These are phyloP conservation scores for Trichoderma gracile DNA, from an alignment of 2,329 filamentous ascomycete genomes.

Conservation along the genomic window DNA sequence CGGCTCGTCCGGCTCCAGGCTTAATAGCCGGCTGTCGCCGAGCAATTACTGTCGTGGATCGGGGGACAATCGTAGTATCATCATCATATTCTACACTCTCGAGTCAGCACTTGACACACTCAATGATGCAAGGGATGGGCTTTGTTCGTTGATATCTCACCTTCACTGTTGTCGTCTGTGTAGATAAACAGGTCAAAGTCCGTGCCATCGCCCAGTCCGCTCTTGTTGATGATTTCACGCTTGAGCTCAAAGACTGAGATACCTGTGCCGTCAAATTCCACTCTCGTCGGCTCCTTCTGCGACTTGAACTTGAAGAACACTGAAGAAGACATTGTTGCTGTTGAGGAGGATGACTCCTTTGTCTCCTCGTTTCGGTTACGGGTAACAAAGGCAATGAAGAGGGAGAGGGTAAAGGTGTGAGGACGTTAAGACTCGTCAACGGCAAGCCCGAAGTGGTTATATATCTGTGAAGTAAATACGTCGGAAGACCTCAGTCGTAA, in stretches of 20 bases:
- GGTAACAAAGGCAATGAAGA: slow-evolving; percentile 30
- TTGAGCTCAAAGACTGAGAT: slow-evolving; percentile 99
- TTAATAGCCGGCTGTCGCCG: slow-evolving; percentile 81
- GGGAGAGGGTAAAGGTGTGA: slow-evolving; percentile 28
- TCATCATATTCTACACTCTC: slow-evolving; percentile 79
- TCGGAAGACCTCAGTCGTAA: slow-evolving; percentile 32
- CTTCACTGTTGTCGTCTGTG: slow-evolving; percentile 87
- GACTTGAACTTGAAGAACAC: slow-evolving; percentile 99
- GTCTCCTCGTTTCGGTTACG: slow-evolving; percentile 30
- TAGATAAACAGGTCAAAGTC: slow-evolving; percentile 97
- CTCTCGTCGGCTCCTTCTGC: slow-evolving; percentile 89
- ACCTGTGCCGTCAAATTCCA: slow-evolving; percentile 95
- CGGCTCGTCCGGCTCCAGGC: slow-evolving; percentile 84
- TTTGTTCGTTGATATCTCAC: slow-evolving; percentile 52
- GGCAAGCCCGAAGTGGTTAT: slow-evolving; percentile 21
- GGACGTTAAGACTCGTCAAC: slow-evolving; percentile 23
- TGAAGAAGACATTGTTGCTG: slow-evolving; percentile 82
- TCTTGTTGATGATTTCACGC: slow-evolving; percentile 95
- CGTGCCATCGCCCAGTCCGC: slow-evolving; percentile 88
- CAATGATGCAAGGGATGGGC: neutral
- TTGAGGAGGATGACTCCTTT: slow-evolving; percentile 31
- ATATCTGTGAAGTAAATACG: slow-evolving; percentile 26
- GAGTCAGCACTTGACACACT: slow-evolving; percentile 34
- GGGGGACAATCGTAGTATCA: slow-evolving; percentile 94
- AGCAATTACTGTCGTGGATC: slow-evolving; percentile 90